Evolutionary conservation across 495 filamentous ascomycete species (phyloP), one percentile per base, ranked within the genome.

Genomic region (Trichoderma reesei): DNA sequence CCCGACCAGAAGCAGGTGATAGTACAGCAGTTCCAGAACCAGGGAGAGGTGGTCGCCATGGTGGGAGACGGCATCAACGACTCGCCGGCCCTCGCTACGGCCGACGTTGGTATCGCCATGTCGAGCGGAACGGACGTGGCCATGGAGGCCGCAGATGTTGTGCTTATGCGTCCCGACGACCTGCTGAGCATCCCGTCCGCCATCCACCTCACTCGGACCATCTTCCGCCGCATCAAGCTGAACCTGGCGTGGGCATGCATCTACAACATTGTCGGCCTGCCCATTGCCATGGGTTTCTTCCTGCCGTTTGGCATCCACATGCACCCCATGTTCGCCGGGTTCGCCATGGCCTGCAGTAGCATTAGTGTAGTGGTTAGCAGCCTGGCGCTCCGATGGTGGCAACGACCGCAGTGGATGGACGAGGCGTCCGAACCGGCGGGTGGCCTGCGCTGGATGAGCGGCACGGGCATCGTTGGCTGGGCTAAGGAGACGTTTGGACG

Each of bases 51-150:
- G 61, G 90, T 99, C 31, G 94, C 91, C 68, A 98, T 99, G 94
- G 94, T 98, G 31, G 94, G 94, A 62, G 94, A 99, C 72, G 94
- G 94, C 42, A 97, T 99, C 82, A 99, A 99, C 73, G 94, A 99
- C 79, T 97, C 93, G 0, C 94, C 94, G 1, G 94, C 94, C 1
- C 83, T 99, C 2, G 94, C 93, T 16, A 96, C 91, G 2, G 92
- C 94, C 37, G 84, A 92, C 65, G 86, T 98, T 51, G 94, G 94
- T 65, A 96, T 99, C 69, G 91, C 92, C 18, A 88, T 99, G 72
- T 83, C 89, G 18, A 90, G 87, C 0, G 94, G 94, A 63, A 98
- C 94, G 0, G 94, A 99, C 74, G 93, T 99, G 2, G 94, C 94
- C 44, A 93, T 99, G 86, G 94, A 99, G 77, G 94, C 94, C 4